These are phyloP conservation scores for Candida labiduridarum DNA, from an alignment of 1,139 yeast species.

Conservation along the genomic window DNA sequence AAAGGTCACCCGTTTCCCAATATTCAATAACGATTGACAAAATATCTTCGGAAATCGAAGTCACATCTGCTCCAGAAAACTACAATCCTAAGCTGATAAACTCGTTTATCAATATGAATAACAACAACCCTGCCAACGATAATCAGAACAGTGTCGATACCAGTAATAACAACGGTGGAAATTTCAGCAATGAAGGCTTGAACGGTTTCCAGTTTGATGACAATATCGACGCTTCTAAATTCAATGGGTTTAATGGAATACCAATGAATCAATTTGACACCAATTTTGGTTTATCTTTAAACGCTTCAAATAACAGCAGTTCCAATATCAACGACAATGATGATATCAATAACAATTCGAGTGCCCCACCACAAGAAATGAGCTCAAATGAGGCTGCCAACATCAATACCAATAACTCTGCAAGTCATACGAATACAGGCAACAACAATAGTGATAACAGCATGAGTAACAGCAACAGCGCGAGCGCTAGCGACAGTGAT, in stretches of 20 bases:
- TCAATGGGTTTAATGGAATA: conserved; percentile 15
- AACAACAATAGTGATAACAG: background rate
- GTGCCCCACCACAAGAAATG: conserved; percentile 1
- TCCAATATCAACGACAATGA: conserved; percentile 6
- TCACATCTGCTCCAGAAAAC: conserved; percentile 38
- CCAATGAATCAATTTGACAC: conserved; percentile 18
- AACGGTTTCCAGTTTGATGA: conserved; percentile 2
- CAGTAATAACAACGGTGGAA: conserved; percentile 1
- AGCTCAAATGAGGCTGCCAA: background rate
- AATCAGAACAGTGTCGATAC: no score
- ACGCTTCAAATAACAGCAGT: background rate
- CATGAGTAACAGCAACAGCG: background rate
- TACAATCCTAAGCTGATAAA: conserved; percentile 40
- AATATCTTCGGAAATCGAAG: conserved; percentile 22
- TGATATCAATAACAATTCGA: conserved; percentile 8
- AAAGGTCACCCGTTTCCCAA: conserved; percentile 17
- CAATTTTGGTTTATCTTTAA: conserved; percentile 5
- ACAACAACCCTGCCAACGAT: background rate
- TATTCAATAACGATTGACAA: conserved; percentile 25
- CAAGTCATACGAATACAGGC: background rate
- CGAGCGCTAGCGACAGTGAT: background rate
- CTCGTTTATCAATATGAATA: conserved; percentile 24
- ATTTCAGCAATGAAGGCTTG: conserved; percentile 4
- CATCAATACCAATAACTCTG: conserved; percentile 3
- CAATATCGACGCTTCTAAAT: conserved; percentile 10